Percentiles rank a stretch among this genome's conserved stretches.
Conservation (phyloP, 225 moss, liverwort and hornwort species). For the Pleurozium schreberi region DNA sequence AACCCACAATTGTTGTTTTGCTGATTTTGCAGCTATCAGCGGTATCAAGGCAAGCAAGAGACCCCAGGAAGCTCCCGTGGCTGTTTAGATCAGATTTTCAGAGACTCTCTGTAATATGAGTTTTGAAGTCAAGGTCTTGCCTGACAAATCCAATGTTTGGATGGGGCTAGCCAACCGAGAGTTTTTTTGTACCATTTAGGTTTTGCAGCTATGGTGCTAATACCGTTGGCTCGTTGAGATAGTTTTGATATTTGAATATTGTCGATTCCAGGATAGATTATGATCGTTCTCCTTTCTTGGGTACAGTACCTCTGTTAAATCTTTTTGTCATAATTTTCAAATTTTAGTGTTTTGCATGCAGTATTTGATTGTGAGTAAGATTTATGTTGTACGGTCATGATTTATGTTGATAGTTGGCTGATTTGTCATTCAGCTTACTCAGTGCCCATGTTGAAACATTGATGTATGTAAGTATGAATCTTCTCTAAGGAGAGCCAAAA, state of each 20-base stretch:
- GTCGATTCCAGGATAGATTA: conserved; percentile 7
- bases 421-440: too few species aligned
- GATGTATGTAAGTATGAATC: neutral
- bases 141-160: neutral
- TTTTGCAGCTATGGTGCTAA: conserved; percentile 16
- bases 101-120: neutral
- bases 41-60: conserved; percentile 91
- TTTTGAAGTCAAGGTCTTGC: neutral
- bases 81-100: conserved; percentile 26
- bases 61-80: conserved; percentile 69
- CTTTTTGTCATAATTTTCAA: neutral
- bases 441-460: neutral
- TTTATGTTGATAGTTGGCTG: neutral
- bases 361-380: neutral
- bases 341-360: neutral
- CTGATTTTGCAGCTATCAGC: conserved; percentile 54
- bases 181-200: conserved; percentile 26
- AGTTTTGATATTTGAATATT: neutral
- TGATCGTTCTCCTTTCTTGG: neutral
- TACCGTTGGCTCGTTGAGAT: conserved; percentile 9
- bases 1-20: neutral
- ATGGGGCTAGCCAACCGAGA: neutral
- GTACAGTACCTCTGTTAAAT: neutral
- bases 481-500: neutral
- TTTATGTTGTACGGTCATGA: neutral